Base-by-base conservation (phyloP, 2,329 filamentous ascomycete species). In the Verticillium nubilum region DNA sequence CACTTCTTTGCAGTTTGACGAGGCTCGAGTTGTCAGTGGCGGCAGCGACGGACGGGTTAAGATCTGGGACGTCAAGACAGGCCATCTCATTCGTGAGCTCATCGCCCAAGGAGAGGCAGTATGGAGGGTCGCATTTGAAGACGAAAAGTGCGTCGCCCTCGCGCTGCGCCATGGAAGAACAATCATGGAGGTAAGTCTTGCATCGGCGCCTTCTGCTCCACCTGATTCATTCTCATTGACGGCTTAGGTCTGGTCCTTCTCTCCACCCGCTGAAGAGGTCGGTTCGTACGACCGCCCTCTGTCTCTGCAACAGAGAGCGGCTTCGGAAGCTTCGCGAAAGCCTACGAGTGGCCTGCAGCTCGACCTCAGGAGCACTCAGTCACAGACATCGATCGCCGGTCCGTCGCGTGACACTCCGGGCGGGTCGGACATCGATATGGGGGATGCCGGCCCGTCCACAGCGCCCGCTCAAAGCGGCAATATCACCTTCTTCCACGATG, bases 11-110 rank as follows among this genome's bases (percentile, higher is more conserved):
- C 95, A 99, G 70, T 99, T 99, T 72, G 95, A 99, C 69, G 93
- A 97, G 70, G 93, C 90, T 26, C 86, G 95, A 59, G 95, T 99
- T 61, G 93, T 99, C 59, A 97, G 92, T 70, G 95, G 95, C 67
- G 96, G 95, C 56, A 96, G 91, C 68, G 95, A 99, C 74, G 95
- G 95, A n/a, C 85, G 95, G 58, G 95, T 99, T 65, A 99, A 98
- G 76, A 93, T 99, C 58, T 99, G 95, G 95, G 94, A 97, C 76
- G 80, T 98, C 61, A 92, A 95, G 74, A 95, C 91, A 2, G 95
- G 95, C 3, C 89, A 91, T 60, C 82, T 97, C 28, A 91, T 99
- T 25, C 87, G 95, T 61, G 95, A 99, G 74, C 84, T 99, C 50
- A 94, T 94, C 54, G 87, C 89, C 23, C 92, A 94, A 58, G 92